A percentile compares a stretch with the other conserved stretches of the same genome.
phyloP scores from a whole-genome alignment of 1,284 basidiomycete genomes.

The Melampsora occidentalis region DNA sequence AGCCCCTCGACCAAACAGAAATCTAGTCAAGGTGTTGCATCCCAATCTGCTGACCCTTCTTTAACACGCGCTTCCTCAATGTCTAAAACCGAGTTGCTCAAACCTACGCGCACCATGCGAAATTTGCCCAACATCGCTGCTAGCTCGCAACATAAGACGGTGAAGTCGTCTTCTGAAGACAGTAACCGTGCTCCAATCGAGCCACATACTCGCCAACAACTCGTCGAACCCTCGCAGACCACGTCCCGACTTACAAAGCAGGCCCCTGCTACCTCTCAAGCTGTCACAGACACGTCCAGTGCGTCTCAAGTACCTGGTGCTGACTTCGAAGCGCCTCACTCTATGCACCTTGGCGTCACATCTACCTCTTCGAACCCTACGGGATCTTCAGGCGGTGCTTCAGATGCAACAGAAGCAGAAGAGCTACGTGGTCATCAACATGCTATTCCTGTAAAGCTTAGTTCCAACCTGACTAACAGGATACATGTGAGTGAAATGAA shows the following conservation, averaged over 20 bases:
- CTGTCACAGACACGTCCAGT: slow-evolving; percentile 6
- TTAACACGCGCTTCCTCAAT: slow-evolving; percentile 10
- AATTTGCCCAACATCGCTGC: slow-evolving; percentile 9
- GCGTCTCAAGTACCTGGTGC: not conserved
- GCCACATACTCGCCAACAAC: not conserved
- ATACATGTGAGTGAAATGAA: slow-evolving; percentile 34
- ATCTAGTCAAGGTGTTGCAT: slow-evolving; percentile 14
- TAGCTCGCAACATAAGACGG: not conserved
- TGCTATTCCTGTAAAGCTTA: not conserved
- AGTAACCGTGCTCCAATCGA: not conserved
- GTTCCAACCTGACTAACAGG: slow-evolving; percentile 16
- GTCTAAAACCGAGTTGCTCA: slow-evolving; percentile 31
- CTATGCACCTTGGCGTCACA: not conserved
- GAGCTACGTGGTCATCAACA: not conserved
- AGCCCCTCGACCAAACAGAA: slow-evolving; percentile 24
- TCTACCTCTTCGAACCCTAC: not conserved
- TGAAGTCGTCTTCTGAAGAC: not conserved
- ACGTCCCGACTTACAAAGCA: not conserved
- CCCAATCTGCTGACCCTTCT: not conserved
- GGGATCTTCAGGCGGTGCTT: not conserved
- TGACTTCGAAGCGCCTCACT: not conserved
- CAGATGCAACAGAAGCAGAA: slow-evolving; percentile 20
- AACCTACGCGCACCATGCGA: slow-evolving; percentile 23
- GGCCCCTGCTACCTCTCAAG: not conserved
- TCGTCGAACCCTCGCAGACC: not conserved